Conservation (phyloP, 495 filamentous ascomycete genomes). For the Trichoderma reesei region DNA sequence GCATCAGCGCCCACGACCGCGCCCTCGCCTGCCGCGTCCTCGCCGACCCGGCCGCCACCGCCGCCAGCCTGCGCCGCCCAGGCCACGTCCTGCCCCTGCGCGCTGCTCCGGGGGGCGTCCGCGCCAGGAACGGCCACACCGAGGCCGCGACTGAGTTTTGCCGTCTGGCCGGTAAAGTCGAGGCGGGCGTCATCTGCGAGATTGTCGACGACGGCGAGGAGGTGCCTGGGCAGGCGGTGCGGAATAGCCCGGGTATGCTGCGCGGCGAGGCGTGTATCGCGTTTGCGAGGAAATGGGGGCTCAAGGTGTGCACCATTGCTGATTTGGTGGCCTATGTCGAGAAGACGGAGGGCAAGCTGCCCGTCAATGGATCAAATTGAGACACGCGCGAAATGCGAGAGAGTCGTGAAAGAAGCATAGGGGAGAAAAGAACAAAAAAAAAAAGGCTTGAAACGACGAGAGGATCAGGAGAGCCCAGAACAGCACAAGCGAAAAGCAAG, state of each 20-base stretch:
- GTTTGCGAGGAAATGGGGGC: slow-evolving; percentile 81
- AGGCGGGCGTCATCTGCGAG: slow-evolving; percentile 76
- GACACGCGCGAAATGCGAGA: neutral
- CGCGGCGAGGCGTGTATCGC: slow-evolving; percentile 77
- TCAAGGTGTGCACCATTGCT: slow-evolving; percentile 93
- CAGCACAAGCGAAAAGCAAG: neutral
- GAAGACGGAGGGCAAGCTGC: slow-evolving; percentile 46
- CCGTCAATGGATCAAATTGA: slow-evolving; percentile 27
- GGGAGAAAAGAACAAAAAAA: neutral
- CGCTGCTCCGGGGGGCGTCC: slow-evolving; percentile 70
- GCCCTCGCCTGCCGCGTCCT: slow-evolving; percentile 73
- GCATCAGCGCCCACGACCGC: slow-evolving; percentile 82
- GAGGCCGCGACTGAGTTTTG: slow-evolving; percentile 89
- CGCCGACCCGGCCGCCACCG: slow-evolving; percentile 50
- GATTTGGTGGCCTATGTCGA: slow-evolving; percentile 75
- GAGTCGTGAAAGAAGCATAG: neutral
- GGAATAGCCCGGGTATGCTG: slow-evolving; percentile 74
- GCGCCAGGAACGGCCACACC: slow-evolving; percentile 73
- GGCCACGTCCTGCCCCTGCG: slow-evolving; percentile 86
- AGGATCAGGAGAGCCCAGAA: neutral
- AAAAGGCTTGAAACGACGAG: neutral
- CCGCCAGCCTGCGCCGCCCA: slow-evolving; percentile 62
- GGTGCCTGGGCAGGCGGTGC: slow-evolving; percentile 45
- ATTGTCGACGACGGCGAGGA: slow-evolving; percentile 70
- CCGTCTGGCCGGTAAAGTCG: slow-evolving; percentile 61